Evolutionary conservation across 192 early-diverging fungal genomes (phyloP).

Genomic region (Coemansia sp.): DNA sequence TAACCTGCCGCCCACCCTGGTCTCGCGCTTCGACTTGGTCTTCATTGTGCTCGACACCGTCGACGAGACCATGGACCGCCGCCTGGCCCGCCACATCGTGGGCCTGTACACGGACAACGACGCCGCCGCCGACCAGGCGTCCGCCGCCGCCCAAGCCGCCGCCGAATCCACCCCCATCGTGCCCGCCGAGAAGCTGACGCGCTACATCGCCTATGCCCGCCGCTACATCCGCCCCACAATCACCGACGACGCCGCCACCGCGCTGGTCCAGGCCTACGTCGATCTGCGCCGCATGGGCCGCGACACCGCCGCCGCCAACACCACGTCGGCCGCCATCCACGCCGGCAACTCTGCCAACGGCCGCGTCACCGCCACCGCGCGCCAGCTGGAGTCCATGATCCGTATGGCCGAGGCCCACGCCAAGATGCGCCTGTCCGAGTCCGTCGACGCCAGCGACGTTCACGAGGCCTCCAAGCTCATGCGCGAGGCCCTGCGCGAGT

Average conservation of each 20-base stretch:
- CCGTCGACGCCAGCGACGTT: slow-evolving; percentile 83
- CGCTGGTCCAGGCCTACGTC: slow-evolving; percentile 82
- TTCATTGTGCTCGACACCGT: slow-evolving; percentile 90
- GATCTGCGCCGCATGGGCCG: slow-evolving; percentile 78
- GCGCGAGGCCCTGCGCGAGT: slow-evolving; percentile 85
- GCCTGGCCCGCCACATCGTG: slow-evolving; percentile 88
- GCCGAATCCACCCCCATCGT: slow-evolving; percentile 20
- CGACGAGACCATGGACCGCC: slow-evolving; percentile 83
- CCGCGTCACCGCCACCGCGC: slow-evolving; percentile 88
- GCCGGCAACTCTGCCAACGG: slow-evolving; percentile 46
- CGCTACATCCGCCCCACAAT: slow-evolving; percentile 76
- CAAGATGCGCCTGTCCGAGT: slow-evolving; percentile 78
- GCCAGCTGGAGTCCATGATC: slow-evolving; percentile 98
- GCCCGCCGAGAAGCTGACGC: slow-evolving; percentile 81
- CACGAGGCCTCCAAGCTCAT: slow-evolving; percentile 88
- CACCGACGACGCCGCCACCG: slow-evolving; percentile 74
- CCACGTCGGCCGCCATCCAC: slow-evolving; percentile 47
- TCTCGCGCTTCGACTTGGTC: slow-evolving; percentile 91
- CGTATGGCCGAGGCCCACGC: slow-evolving; percentile 94
- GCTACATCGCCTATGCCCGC: slow-evolving; percentile 91
- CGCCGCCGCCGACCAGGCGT: not conserved
- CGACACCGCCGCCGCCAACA: slow-evolving; percentile 15
- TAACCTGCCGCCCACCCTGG: slow-evolving; percentile 92
- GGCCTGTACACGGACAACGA: slow-evolving; percentile 80
- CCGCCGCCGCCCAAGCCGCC: slow-evolving; percentile 16